These are phyloP conservation scores for Syncephalastrum racemosum DNA, from an alignment of 371 early-diverging fungal genomes.

Conservation along the genomic window DNA sequence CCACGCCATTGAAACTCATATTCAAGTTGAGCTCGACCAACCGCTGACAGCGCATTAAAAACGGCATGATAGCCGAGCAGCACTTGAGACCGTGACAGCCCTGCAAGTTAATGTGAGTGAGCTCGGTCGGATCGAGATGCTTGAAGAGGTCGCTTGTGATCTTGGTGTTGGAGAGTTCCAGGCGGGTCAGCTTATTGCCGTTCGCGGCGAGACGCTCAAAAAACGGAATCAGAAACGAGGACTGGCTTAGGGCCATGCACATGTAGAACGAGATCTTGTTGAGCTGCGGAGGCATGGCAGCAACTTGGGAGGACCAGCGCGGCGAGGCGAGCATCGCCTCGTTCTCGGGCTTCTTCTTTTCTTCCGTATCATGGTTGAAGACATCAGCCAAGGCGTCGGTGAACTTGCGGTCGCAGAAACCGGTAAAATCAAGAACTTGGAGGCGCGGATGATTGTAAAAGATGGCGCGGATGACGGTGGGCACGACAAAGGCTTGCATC, in stretches of 20 bases:
- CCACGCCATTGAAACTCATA: constrained; percentile 28
- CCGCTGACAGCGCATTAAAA: constrained; percentile 7
- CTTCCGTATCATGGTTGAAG: constrained; percentile 11
- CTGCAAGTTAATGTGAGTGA: constrained; percentile 34
- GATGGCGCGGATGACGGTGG: constrained; percentile 25
- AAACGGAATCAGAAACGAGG: constrained; percentile 36
- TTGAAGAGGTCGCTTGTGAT: constrained; percentile 26
- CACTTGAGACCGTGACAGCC: constrained; percentile 34
- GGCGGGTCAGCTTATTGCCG: constrained; percentile 16
- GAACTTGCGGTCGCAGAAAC: constrained; percentile 29
- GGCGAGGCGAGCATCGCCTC: not conserved
- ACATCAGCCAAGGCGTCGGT: constrained; percentile 25
- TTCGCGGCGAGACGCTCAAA: constrained; percentile 19
- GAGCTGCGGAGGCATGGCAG: constrained; percentile 21
- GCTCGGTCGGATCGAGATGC: constrained; percentile 13
- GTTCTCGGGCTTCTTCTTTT: constrained; percentile 4
- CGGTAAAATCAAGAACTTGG: constrained; percentile 30
- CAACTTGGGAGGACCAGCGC: not conserved
- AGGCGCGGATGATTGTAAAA: constrained; percentile 23
- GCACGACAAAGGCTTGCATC: constrained; percentile 33
- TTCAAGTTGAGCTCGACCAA: constrained; percentile 30
- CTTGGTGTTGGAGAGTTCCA: constrained; percentile 38
- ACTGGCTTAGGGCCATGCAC: constrained; percentile 34
- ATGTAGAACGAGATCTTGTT: constrained; percentile 34
- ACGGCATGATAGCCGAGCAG: constrained; percentile 24